Percentiles rank a stretch among this genome's conserved stretches.
These are phyloP conservation scores for Earliella scabrosa DNA, from an alignment of 1,284 basidiomycete genomes.

Conservation along the genomic window DNA sequence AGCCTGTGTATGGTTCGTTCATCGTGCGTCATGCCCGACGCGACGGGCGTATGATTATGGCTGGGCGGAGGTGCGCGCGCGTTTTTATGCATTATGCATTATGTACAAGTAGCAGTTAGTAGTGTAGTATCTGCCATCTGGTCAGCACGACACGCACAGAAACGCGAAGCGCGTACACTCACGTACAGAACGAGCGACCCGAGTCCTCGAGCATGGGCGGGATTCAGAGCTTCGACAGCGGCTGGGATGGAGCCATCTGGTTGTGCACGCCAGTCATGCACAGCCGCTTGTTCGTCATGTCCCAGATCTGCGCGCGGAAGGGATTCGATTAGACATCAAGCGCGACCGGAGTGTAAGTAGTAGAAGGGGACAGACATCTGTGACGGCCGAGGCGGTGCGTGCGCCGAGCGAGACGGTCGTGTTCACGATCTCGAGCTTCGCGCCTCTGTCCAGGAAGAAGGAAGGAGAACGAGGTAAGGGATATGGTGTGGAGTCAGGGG, in stretches of 20 bases:
- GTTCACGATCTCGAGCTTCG: constrained; percentile 12
- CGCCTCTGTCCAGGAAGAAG: not conserved
- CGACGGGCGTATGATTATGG: no score
- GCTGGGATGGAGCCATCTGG: constrained; percentile 7
- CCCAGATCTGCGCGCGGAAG: constrained; percentile 1
- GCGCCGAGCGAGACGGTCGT: constrained; percentile 9
- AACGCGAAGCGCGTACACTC: no score
- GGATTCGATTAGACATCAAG: not conserved
- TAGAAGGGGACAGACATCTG: not conserved
- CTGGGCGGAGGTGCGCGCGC: no score
- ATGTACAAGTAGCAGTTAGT: no score
- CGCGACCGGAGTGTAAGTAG: not conserved
- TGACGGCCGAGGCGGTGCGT: constrained; percentile 5
- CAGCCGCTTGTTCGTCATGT: constrained; percentile 4
- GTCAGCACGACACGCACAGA: no score
- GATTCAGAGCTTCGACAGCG: constrained; percentile 5
- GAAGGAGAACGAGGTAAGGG: not conserved
- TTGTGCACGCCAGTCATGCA: constrained; percentile 9
- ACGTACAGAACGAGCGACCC: no score
- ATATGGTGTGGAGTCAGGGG: not conserved
- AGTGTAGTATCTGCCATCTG: no score
- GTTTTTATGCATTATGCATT: no score
- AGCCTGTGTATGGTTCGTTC: no score
- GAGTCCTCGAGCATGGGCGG: no score
- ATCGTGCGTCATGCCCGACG: no score